Percentiles rank a stretch among this genome's conserved stretches.
Evolutionary conservation across 2,329 filamentous ascomycete genomes (phyloP).

Genomic region (Neonectria faginata): DNA sequence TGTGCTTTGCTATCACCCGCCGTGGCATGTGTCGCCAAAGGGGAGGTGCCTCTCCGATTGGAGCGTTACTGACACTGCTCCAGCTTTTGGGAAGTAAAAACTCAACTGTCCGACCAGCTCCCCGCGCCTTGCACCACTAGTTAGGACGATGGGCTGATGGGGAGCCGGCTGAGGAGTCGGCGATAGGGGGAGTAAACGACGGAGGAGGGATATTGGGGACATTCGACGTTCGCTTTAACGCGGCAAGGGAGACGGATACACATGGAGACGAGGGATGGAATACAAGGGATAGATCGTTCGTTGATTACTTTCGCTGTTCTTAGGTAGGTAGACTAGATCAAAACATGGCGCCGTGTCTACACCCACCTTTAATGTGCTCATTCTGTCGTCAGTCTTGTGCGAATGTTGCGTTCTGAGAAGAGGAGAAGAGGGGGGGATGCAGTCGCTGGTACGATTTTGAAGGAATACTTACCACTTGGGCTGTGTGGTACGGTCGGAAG

Average conservation of each 20-base stretch:
- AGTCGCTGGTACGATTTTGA: background rate
- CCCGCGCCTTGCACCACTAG: background rate
- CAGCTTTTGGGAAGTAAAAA: slow-evolving; percentile 13
- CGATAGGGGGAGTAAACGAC: background rate
- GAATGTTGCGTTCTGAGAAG: background rate
- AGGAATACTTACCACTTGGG: background rate
- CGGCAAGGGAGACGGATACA: background rate
- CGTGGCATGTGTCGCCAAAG: slow-evolving; percentile 2
- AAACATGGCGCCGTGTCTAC: background rate
- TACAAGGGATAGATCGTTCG: background rate
- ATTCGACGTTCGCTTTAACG: background rate
- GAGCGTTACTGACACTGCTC: slow-evolving; percentile 6
- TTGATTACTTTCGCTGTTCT: background rate
- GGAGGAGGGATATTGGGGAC: background rate
- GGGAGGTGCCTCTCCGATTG: slow-evolving; percentile 3
- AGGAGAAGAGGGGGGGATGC: background rate
- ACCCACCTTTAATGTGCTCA: background rate
- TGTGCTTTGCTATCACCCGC: background rate
- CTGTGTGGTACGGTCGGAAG: background rate
- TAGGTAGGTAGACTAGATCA: background rate
- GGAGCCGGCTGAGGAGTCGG: background rate
- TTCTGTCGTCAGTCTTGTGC: background rate
- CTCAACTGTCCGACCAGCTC: background rate
- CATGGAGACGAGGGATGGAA: background rate
- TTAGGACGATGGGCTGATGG: background rate